Evolutionary conservation across 495 filamentous ascomycete species (phyloP).

Genomic region (Elasticomyces elasticus): DNA sequence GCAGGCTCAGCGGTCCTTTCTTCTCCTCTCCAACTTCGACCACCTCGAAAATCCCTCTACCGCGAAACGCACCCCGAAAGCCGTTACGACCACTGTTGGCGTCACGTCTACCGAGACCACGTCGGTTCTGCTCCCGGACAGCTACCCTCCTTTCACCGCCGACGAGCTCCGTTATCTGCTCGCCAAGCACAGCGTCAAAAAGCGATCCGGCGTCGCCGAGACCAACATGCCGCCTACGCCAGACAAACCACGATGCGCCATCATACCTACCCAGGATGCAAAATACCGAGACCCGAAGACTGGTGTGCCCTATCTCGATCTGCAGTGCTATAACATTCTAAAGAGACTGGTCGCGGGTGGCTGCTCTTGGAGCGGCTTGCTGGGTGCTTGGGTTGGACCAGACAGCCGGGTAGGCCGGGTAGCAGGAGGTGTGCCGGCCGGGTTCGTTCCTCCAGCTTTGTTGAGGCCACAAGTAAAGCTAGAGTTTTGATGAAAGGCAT

Average conservation of each 20-base stretch:
- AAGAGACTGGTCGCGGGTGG: constrained; percentile 28
- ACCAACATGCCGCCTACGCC: constrained; percentile 18
- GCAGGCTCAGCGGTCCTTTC: constrained; percentile 17
- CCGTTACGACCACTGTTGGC: constrained; percentile 16
- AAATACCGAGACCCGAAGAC: constrained; percentile 32
- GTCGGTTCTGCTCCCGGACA: constrained; percentile 15
- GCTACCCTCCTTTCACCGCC: constrained; percentile 18
- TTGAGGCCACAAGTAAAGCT: background rate
- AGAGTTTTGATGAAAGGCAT: no score
- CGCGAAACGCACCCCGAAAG: constrained; percentile 13
- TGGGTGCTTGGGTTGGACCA: constrained; percentile 32
- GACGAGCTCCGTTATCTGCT: constrained; percentile 21
- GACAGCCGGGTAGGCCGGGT: constrained; percentile 19
- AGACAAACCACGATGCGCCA: constrained; percentile 21
- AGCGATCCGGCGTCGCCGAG: background rate
- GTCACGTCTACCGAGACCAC: constrained; percentile 16
- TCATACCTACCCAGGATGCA: constrained; percentile 24
- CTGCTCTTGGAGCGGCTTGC: constrained; percentile 27
- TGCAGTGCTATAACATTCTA: constrained; percentile 27
- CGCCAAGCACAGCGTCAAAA: constrained; percentile 1
- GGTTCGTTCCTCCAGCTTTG: constrained; percentile 23
- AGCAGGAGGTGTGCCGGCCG: constrained; percentile 31
- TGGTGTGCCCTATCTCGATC: constrained; percentile 29
- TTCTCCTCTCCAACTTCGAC: constrained; percentile 13
- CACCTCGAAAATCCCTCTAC: constrained; percentile 2